Evolutionary conservation across 75 land plant species (phyloP).

Genomic region (Pinus tabuliformis): DNA sequence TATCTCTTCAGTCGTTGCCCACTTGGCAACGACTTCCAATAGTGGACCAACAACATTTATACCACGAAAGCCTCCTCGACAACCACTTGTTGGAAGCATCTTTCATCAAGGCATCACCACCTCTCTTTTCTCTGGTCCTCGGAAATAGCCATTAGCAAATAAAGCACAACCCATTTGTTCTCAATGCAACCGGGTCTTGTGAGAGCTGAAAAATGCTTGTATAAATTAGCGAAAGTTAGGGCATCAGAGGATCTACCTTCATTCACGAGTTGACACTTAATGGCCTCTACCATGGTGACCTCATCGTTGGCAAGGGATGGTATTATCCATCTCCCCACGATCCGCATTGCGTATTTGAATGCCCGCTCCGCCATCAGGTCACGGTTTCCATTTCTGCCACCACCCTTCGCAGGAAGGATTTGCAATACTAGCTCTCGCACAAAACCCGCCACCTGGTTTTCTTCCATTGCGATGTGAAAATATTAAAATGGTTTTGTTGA

Average conservation of each 20-base stretch:
- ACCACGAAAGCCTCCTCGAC: too few relatives aligned
- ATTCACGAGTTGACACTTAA: slow-evolving; percentile 79
- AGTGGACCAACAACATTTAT: too few relatives aligned
- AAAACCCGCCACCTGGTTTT: slow-evolving; percentile 49
- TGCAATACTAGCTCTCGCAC: slow-evolving; percentile 71
- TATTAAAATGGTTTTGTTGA: too few relatives aligned
- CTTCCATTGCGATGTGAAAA: too few relatives aligned
- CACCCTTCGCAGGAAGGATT: slow-evolving; percentile 28
- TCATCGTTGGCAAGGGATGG: slow-evolving; percentile 80
- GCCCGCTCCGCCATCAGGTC: slow-evolving; percentile 22
- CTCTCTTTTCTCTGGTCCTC: slow-evolving; percentile 42
- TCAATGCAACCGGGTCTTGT: slow-evolving; percentile 59
- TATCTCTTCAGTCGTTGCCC: too few relatives aligned
- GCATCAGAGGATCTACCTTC: slow-evolving; percentile 83
- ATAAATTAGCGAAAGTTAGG: slow-evolving; percentile 83
- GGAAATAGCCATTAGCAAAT: slow-evolving; percentile 71
- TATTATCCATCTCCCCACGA: slow-evolving; percentile 72
- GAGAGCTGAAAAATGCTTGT: slow-evolving; percentile 57
- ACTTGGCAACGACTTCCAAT: too few relatives aligned
- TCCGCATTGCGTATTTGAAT: slow-evolving; percentile 75
- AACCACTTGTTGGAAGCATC: too few relatives aligned
- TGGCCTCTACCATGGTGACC: slow-evolving; percentile 80
- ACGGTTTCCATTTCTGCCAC: slow-evolving; percentile 2
- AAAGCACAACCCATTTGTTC: slow-evolving; percentile 84
- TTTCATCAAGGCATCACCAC: too few relatives aligned